phyloP scores from a whole-genome alignment of 352 stramenopile genomes.

The Blastocystis sp. region DNA sequence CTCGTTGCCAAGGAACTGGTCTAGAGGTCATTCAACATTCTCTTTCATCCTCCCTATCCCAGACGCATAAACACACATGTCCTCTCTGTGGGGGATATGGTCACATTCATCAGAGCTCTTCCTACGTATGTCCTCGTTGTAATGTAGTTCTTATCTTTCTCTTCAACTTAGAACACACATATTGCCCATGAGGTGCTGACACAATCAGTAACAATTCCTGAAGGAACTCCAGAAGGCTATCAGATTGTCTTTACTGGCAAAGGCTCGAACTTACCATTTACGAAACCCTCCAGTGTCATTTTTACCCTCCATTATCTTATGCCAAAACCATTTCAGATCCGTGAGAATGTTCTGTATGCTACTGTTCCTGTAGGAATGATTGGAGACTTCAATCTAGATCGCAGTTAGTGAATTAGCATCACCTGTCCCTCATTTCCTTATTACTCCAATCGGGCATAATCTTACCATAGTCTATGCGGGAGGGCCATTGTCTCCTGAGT shows the following conservation, averaged over 20 bases:
- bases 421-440: background rate
- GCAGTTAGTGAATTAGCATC: background rate
- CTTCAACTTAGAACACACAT: constrained; percentile 29
- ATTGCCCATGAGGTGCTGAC: background rate
- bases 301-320: constrained; percentile 27
- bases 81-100: constrained; percentile 17
- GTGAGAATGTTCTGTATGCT: background rate
- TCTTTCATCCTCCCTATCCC: background rate
- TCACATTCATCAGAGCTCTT: background rate
- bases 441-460: constrained; percentile 6
- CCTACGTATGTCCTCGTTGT: constrained; percentile 11
- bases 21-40: background rate
- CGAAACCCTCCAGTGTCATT: background rate
- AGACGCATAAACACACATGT: background rate
- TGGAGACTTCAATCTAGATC: background rate
- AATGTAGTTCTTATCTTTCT: background rate
- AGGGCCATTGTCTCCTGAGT: background rate
- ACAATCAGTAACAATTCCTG: background rate
- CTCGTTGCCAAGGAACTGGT: constrained; percentile 9
- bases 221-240: constrained; percentile 16
- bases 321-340: background rate
- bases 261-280: background rate
- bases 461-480: background rate
- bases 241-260: background rate
- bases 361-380: background rate